Evolutionary conservation across 176 grass and related monocot species (phyloP).

Genomic region (Paspalum notatum): DNA sequence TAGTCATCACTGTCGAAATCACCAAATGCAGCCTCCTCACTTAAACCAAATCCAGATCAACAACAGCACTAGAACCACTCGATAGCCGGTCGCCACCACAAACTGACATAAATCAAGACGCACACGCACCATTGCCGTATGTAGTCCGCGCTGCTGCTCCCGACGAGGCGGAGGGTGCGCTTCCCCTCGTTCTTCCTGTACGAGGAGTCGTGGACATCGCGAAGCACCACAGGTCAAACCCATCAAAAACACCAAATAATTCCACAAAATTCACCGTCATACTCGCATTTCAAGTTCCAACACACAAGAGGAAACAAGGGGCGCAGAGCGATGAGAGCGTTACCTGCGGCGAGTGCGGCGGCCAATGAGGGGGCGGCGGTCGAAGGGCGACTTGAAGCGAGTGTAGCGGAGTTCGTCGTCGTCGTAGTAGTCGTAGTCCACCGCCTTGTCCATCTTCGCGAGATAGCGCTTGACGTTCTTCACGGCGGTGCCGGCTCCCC

Average conservation of each 20-base stretch:
- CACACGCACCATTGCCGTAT: constrained; percentile 2
- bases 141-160: constrained; percentile 26
- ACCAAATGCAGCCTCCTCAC: constrained; percentile 33
- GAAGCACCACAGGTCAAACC: not conserved
- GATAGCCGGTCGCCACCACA: not conserved
- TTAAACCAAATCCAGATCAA: constrained; percentile 19
- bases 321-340: not conserved
- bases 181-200: constrained; percentile 31
- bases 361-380: constrained; percentile 33
- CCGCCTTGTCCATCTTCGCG: constrained; percentile 15
- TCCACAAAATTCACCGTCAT: not conserved
- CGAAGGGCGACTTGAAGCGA: constrained; percentile 32
- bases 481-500: not conserved
- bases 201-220: too few species aligned
- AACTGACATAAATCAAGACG: not conserved
- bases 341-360: constrained; percentile 9
- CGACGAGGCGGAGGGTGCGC: constrained; percentile 39
- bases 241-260: not conserved
- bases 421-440: constrained; percentile 21
- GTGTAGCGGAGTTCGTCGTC: constrained; percentile 1
- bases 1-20: constrained; percentile 5
- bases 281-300: not conserved
- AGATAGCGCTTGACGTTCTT: constrained; percentile 8
- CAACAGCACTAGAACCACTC: not conserved
- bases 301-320: not conserved